Evolutionary conservation across 257 asterid genomes (phyloP).

Genomic region (Solanum tarapatanum): DNA sequence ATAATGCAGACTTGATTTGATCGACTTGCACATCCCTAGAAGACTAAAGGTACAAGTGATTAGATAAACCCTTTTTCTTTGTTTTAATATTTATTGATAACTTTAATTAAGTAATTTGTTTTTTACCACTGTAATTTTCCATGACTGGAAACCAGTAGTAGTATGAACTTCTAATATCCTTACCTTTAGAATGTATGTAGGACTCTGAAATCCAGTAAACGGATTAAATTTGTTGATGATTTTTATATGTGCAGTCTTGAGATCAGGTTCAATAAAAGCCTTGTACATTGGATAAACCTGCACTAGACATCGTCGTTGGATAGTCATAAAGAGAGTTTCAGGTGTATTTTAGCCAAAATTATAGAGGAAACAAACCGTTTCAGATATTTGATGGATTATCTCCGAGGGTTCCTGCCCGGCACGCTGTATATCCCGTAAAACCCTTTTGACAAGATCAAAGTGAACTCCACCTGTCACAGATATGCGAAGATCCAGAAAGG

Average conservation of each 20-base stretch:
- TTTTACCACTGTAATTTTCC: not conserved
- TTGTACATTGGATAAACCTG: slow-evolving; percentile 99
- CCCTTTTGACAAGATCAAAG: slow-evolving; percentile 96
- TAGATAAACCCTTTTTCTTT: not conserved
- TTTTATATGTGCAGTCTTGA: slow-evolving; percentile 87
- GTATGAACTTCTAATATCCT: not conserved
- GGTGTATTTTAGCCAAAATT: not conserved
- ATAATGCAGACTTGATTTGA: slow-evolving; percentile 57
- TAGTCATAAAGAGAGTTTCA: not conserved
- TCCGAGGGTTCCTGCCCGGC: slow-evolving; percentile 98
- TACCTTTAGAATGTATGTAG: slow-evolving; percentile 97
- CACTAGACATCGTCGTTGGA: not conserved
- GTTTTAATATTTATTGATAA: not conserved
- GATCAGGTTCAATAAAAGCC: slow-evolving; percentile 97
- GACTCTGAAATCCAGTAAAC: slow-evolving; percentile 82
- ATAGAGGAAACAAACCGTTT: slow-evolving; percentile 55
- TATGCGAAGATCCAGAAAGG: slow-evolving; percentile 76
- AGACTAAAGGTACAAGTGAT: slow-evolving; percentile 42
- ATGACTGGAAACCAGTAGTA: not conserved
- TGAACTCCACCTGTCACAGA: slow-evolving; percentile 98
- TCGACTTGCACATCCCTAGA: slow-evolving; percentile 39
- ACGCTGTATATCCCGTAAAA: slow-evolving; percentile 89
- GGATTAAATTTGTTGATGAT: slow-evolving; percentile 93
- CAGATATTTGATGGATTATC: slow-evolving; percentile 96
- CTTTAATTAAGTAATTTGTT: not conserved